Evolutionary conservation across 1,284 basidiomycete species (phyloP).

Genomic region (Trichosporon ovoides): DNA sequence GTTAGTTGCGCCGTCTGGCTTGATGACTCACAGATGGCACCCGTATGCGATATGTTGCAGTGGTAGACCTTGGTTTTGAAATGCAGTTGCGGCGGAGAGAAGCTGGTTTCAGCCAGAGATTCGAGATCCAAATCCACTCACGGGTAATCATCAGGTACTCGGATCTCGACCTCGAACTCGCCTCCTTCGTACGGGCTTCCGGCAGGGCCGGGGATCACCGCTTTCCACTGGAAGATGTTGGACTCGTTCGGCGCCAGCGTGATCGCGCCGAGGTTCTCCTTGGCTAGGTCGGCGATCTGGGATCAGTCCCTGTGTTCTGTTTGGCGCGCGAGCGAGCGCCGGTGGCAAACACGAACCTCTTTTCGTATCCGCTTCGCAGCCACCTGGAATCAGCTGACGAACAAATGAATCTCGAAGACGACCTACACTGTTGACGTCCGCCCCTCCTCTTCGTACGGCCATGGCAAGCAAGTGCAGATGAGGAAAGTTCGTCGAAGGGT

Average conservation of each 20-base stretch:
- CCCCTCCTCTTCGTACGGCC: slow-evolving; percentile 8
- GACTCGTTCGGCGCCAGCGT: slow-evolving; percentile 59
- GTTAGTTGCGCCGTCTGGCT: slow-evolving; percentile 10
- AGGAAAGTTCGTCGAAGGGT: background rate
- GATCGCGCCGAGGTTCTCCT: slow-evolving; percentile 75
- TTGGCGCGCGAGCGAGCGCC: background rate
- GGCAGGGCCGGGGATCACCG: slow-evolving; percentile 70
- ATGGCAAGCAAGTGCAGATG: background rate
- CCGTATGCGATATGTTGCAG: slow-evolving; percentile 76
- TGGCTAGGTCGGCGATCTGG: slow-evolving; percentile 67
- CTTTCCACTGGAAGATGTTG: slow-evolving; percentile 61
- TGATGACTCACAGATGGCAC: slow-evolving; percentile 46
- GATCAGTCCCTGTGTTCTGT: slow-evolving; percentile 11
- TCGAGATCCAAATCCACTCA: slow-evolving; percentile 52
- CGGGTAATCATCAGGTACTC: slow-evolving; percentile 74
- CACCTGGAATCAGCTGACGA: slow-evolving; percentile 53
- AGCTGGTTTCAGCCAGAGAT: slow-evolving; percentile 52
- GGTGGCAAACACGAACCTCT: slow-evolving; percentile 50
- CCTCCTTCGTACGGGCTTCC: slow-evolving; percentile 86
- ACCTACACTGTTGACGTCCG: slow-evolving; percentile 2
- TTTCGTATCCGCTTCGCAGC: slow-evolving; percentile 80
- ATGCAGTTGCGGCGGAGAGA: slow-evolving; percentile 71
- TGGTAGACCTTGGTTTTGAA: slow-evolving; percentile 87
- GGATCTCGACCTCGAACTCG: slow-evolving; percentile 68
- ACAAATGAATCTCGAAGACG: background rate